Conservation (phyloP, 345 rosid species). For the Microcos paniculata region DNA sequence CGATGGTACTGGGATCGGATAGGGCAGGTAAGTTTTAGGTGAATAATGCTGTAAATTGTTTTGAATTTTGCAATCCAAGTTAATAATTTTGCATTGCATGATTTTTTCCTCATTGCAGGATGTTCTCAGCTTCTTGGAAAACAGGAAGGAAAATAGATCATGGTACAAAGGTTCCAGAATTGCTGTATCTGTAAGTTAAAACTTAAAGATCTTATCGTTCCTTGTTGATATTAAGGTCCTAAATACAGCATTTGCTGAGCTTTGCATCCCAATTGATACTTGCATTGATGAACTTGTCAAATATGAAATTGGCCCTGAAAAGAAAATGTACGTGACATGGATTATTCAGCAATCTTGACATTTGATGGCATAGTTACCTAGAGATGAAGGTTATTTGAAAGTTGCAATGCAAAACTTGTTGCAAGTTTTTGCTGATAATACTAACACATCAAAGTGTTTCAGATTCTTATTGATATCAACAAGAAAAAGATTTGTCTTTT, state of each 20-base stretch:
- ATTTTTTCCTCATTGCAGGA: slow-evolving; percentile 45
- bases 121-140: slow-evolving; percentile 84
- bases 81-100: background rate
- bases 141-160: slow-evolving; percentile 90
- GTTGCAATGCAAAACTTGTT: background rate
- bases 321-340: background rate
- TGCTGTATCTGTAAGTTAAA: slow-evolving; percentile 71
- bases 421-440: background rate
- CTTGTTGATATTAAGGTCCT: background rate
- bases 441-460: background rate
- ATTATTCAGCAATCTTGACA: background rate
- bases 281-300: background rate
- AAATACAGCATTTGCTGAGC: background rate
- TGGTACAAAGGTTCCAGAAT: slow-evolving; percentile 94
- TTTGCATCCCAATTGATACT: background rate
- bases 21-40: slow-evolving; percentile 67
- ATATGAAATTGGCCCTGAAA: background rate
- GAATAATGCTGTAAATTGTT: background rate
- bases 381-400: background rate
- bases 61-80: background rate
- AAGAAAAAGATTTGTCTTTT: background rate
- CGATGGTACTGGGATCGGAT: slow-evolving; percentile 96
- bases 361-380: background rate
- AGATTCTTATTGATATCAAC: background rate
- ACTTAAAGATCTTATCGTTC: slow-evolving; percentile 1